A percentile compares a stretch with the other conserved stretches of the same genome.
Evolutionary conservation across 1,139 yeast genomes (phyloP).

Genomic region (Arxiozyma heterogenica): DNA sequence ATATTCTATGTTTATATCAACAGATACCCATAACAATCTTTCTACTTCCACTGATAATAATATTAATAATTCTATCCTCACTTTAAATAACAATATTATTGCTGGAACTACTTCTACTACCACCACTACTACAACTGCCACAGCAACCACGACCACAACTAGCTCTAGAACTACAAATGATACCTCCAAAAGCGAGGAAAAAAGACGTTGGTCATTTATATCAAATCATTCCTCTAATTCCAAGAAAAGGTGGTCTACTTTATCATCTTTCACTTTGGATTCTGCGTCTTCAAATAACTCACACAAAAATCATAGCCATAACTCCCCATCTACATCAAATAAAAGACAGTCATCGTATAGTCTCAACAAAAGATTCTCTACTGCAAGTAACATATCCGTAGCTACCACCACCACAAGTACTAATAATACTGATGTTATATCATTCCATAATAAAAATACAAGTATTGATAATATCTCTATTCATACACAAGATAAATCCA

Average conservation of each 20-base stretch:
- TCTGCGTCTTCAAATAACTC: slow-evolving; percentile 7
- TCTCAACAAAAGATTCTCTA: slow-evolving; percentile 16
- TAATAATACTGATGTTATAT: slow-evolving; percentile 1
- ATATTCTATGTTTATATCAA: neutral
- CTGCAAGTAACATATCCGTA: slow-evolving; percentile 10
- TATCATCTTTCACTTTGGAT: slow-evolving; percentile 20
- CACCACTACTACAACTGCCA: neutral
- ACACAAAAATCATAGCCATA: slow-evolving; percentile 8
- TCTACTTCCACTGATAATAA: neutral
- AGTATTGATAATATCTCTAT: neutral
- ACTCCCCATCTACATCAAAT: neutral
- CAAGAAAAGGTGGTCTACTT: slow-evolving; percentile 28
- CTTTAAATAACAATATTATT: neutral
- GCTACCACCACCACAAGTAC: slow-evolving; percentile 2
- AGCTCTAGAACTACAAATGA: neutral
- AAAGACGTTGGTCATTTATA: slow-evolving; percentile 28
- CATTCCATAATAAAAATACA: neutral
- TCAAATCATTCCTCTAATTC: slow-evolving; percentile 23
- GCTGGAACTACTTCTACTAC: neutral
- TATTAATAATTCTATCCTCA: slow-evolving; percentile 16
- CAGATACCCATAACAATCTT: neutral
- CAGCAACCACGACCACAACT: too few species aligned
- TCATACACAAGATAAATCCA: neutral
- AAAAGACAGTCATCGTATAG: slow-evolving; percentile 14
- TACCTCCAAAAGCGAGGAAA: slow-evolving; percentile 4